Evolutionary conservation across 2,329 filamentous ascomycete genomes (phyloP), one percentile per base, ranked within the genome.

Genomic region (Nannizzia gypsea): DNA sequence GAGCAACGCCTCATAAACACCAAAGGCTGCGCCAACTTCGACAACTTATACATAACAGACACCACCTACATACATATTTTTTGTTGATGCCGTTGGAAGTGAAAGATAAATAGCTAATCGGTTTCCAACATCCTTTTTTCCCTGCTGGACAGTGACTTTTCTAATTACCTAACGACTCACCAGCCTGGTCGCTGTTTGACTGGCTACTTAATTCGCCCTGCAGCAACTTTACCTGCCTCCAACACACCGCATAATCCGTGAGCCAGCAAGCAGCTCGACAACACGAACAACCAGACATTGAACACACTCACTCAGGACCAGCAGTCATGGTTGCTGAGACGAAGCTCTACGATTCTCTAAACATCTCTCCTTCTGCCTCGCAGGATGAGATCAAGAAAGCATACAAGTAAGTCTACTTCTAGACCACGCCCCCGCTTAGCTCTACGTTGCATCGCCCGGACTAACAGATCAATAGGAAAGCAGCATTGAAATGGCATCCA

Each of bases 371-470:
- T 40, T 83, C 85, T 62, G 90, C 91, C 24, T 81, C 84, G 24
- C 89, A 95, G 75, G 92, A 96, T 71, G 92, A 97, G 65, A 95
- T 99, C 73, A 97, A 96, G 74, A 99, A 97, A 73, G 93, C 85
- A 61, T 96, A 96, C 74, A 83, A 88, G 86, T 89, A 85, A 74
- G 82, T 68, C 26, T 22, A 24, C 46, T 17, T 26, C 26, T n/a
- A n/a, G 4, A 3, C 28, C 15, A 8, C 1, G 3, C 15, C 20
- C 15, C 6, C 11, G n/a, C 40, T 6, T 44, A 42, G 17, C 55
- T 57, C 60, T 57, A 52, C 65, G 67, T 63, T 8, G 67, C 54
- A 20, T 42, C 15, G 15, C 15, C 15, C 13, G n/a, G 34, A 34
- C 50, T 54, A 13, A 54, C 26, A 34, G 26, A 24, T 15, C 11